Evolutionary conservation across 257 asterid species (phyloP).

Genomic region (Haberlea rhodopensis): DNA sequence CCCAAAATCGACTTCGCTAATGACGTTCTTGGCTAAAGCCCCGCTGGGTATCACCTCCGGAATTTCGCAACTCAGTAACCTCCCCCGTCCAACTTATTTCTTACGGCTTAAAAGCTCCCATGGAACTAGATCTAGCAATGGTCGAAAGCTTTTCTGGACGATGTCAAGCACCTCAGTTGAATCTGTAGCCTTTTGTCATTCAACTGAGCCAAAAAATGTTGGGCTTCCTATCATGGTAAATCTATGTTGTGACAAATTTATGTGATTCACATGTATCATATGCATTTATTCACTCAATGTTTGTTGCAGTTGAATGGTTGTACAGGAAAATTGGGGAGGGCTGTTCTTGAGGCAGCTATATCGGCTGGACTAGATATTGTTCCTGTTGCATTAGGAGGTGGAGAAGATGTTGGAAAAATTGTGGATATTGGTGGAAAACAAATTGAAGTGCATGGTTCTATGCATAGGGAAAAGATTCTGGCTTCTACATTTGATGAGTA

Average conservation of each 20-base stretch:
- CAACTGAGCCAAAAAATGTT: not conserved
- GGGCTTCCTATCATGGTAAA: not conserved
- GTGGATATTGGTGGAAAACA: constrained; percentile 44
- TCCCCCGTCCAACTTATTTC: too few species aligned
- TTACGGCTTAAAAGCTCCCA: too few species aligned
- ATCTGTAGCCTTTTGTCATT: not conserved
- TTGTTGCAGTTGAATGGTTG: constrained; percentile 50
- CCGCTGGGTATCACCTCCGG: too few species aligned
- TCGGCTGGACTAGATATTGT: constrained; percentile 53
- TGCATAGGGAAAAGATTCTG: constrained; percentile 41
- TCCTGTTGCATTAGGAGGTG: constrained; percentile 47
- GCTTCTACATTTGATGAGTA: constrained; percentile 39
- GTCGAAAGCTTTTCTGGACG: not conserved
- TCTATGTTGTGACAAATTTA: not conserved
- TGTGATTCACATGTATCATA: not conserved
- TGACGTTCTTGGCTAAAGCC: too few species aligned
- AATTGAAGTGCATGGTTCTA: constrained; percentile 45
- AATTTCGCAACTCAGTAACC: not conserved
- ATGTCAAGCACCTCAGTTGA: not conserved
- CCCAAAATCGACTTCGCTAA: too few species aligned
- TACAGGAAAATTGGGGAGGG: constrained; percentile 62
- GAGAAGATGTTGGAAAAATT: constrained; percentile 41
- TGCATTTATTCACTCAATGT: not conserved
- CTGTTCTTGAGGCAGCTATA: constrained; percentile 58
- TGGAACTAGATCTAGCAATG: not conserved